Base-by-base conservation (phyloP, 305 asterid species). In the Solanum aculeatissimum region DNA sequence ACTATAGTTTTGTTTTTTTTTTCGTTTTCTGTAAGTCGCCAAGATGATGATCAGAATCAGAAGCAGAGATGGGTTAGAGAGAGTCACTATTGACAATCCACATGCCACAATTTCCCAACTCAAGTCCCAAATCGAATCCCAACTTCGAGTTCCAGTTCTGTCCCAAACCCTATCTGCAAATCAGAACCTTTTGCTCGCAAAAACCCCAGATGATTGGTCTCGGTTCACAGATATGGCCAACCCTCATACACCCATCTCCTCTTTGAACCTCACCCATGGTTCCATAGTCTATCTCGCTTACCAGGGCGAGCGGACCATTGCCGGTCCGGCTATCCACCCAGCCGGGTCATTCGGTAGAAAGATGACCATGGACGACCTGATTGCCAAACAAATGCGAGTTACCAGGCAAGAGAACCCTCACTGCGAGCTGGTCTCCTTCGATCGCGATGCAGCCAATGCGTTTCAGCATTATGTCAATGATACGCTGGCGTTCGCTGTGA, bases 311-410 rank as follows among this genome's bases (percentile, higher is more conserved):
- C 95, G 99, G 14, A 88, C 89, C 1, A 93, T 97, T 35, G 86
- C 92, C 18, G 99, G 97, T 4, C 99, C 99, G 2, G 75, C 88
- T 21, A 84, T 97, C 84, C 83, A 89, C 47, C 97, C 97, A 0
- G 89, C 97, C 15, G 99, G 99, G 7, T 94, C 98, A 2, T 97
- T 97, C 80, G 99, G 99, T 25, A 92, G 84, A 91, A 97, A 95
- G 95, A 97, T 95, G 99, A 97, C 99, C 47, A 93, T 97, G 92
- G 99, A 97, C 77, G 99, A 97, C 87, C 86, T 97, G 18, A 97
- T 97, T 78, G 99, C 99, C 6, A 95, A 93, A 88, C 99, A 97
- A 84, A 95, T 95, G 99, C 93, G 99, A 38, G 71, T 97, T 38
- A 88, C 93, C 19, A 92, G 98, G 35, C 99, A 97, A 87, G 99